Evolutionary conservation across 257 asterid species (phyloP), one percentile per base, ranked within the genome.

Genomic region (Plantago ovata): DNA sequence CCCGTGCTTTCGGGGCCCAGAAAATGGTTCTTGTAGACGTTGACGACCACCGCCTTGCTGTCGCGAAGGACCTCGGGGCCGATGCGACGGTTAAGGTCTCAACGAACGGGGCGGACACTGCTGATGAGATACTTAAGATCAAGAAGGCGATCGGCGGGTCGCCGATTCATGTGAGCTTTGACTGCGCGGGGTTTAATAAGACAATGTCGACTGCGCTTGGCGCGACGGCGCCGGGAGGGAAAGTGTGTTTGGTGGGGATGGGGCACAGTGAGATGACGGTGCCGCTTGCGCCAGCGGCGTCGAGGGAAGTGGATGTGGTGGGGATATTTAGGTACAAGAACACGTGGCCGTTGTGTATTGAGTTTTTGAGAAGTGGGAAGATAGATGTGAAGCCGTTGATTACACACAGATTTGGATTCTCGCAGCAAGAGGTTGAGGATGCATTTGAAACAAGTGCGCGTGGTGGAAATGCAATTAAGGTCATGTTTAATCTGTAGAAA

Each of bases 381-480:
- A 82, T 87, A 40, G 92, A 87, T 13, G 96, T 90, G 81, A 87
- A 90, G 74, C 87, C 96, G 1, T 66, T 90, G 72, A 87, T 90
- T 70, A 87, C 98, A 11, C 95, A 90, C 73, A 76, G 96, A 74
- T 90, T 71, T 24, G 85, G 87, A 2, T 83, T 90, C 71, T 68
- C 82, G 36, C 96, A 87, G 74, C 67, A 71, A 68, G 98, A 87
- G 66, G 80, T 90, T 48, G 98, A 87, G 68, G 82, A 81, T n/a
- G 96, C 95, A 10, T 87, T 90, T 38, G 96, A 87, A 51, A 87
- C 91, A 3, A 87, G 96, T 60, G 92, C 96, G 0, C 77, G 68
- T 18, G 98, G 98, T n/a, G 94, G 96, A 24, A 68, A 69, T 69
- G 98, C 98, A 42, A 90, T 90, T 72, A 90, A 90, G 81, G 98